Conservation (phyloP, 306 rosid species). For the Vigna unguiculata region DNA sequence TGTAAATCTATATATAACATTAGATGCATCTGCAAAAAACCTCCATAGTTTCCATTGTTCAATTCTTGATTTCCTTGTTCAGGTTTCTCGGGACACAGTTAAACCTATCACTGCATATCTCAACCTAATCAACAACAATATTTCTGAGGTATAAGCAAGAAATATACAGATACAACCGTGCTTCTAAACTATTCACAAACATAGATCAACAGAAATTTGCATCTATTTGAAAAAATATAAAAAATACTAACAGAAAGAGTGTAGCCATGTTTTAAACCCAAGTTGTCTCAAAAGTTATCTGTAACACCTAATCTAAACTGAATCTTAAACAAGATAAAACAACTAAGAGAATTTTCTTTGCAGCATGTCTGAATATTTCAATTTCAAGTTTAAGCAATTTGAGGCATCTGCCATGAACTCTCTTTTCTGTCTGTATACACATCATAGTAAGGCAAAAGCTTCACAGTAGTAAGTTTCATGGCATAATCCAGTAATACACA, state of each 20-base stretch:
- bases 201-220: neutral
- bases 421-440: neutral
- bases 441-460: slow-evolving; percentile 16
- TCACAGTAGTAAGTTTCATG: slow-evolving; percentile 25
- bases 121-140: neutral
- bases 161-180: neutral
- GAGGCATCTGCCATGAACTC: slow-evolving; percentile 12
- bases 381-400: slow-evolving; percentile 31
- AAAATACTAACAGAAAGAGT: neutral
- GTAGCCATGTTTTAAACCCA: neutral
- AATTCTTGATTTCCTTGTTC: slow-evolving; percentile 20
- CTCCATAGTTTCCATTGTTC: neutral
- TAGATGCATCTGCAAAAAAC: neutral
- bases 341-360: slow-evolving; percentile 20
- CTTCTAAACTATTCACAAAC: neutral
- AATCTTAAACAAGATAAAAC: neutral
- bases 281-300: neutral
- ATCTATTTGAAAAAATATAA: neutral
- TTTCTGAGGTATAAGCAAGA: slow-evolving; percentile 19
- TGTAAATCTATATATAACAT: slow-evolving; percentile 18
- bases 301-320: slow-evolving; percentile 8
- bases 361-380: slow-evolving; percentile 18
- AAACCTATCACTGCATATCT: slow-evolving; percentile 20
- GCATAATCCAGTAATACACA: slow-evolving; percentile 41
- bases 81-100: slow-evolving; percentile 6